Conservation (phyloP, 2,329 filamentous ascomycete species). For the Xylaria sp. region DNA sequence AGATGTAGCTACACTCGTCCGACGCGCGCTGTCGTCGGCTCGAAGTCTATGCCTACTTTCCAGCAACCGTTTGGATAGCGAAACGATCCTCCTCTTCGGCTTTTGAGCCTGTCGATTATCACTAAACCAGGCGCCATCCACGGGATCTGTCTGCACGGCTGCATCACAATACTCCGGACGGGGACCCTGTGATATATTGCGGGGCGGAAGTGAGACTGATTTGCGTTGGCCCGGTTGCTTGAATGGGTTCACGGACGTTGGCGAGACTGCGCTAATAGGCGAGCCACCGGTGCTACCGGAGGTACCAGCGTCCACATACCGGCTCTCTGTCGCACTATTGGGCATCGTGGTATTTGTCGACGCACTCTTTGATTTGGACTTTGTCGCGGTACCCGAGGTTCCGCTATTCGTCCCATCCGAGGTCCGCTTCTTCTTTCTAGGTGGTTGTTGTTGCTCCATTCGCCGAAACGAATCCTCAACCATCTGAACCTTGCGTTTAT, state of each 20-base stretch:
- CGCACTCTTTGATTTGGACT: constrained; percentile 52
- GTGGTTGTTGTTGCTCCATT: constrained; percentile 69
- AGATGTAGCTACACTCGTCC: constrained; percentile 46
- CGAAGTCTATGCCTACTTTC: constrained; percentile 60
- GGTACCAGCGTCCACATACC: constrained; percentile 65
- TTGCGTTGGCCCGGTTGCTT: constrained; percentile 48
- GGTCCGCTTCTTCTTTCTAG: constrained; percentile 70
- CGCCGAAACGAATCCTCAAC: constrained; percentile 72
- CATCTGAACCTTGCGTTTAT: constrained; percentile 75
- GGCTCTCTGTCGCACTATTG: constrained; percentile 53
- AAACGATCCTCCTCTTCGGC: constrained; percentile 62
- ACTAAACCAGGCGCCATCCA: constrained; percentile 65
- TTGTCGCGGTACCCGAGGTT: constrained; percentile 49
- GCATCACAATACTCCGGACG: constrained; percentile 62
- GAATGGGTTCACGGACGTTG: constrained; percentile 48
- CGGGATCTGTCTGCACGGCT: constrained; percentile 65
- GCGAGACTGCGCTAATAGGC: constrained; percentile 58
- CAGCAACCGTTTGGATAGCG: constrained; percentile 64
- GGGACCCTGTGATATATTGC: constrained; percentile 54
- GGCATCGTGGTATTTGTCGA: constrained; percentile 36
- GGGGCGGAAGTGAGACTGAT: constrained; percentile 50
- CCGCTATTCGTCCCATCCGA: constrained; percentile 62
- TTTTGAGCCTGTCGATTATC: constrained; percentile 51
- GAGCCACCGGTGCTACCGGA: constrained; percentile 66
- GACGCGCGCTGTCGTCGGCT: constrained; percentile 54